A percentile compares a stretch with the other conserved stretches of the same genome.
Evolutionary conservation across 2,329 filamentous ascomycete species (phyloP).

Genomic region (Akanthomyces dipterigenus): DNA sequence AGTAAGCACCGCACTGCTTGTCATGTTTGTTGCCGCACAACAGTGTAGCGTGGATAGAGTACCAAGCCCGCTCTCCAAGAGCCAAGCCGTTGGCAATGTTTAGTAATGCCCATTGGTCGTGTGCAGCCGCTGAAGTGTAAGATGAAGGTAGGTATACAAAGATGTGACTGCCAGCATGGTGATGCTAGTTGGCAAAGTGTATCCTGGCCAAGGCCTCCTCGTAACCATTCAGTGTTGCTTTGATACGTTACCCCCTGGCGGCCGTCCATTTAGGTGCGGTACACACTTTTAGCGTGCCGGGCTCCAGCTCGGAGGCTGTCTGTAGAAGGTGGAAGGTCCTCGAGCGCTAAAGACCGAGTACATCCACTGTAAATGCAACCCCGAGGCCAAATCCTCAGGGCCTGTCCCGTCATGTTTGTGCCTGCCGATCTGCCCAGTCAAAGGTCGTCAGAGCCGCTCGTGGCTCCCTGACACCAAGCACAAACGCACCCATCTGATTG

Average conservation of each 20-base stretch:
- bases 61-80: background rate
- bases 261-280: no score
- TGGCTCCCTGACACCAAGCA: background rate
- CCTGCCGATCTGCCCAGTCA: background rate
- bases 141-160: background rate
- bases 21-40: background rate
- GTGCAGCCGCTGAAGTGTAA: background rate
- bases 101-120: background rate
- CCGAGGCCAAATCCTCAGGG: background rate
- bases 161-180: background rate
- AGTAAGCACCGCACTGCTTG: background rate
- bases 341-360: background rate
- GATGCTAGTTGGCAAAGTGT: background rate
- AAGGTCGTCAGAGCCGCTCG: background rate
- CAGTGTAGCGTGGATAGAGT: background rate
- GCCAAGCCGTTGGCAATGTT: background rate
- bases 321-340: background rate
- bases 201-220: background rate
- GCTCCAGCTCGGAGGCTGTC: background rate
- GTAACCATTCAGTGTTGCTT: background rate
- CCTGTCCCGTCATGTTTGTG: background rate
- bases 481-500: background rate
- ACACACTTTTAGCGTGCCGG: background rate
- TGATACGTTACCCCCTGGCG: no score
- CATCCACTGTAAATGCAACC: background rate